phyloP scores from a whole-genome alignment of 2,329 filamentous ascomycete species.

The Penicillium sclerotiorum region DNA sequence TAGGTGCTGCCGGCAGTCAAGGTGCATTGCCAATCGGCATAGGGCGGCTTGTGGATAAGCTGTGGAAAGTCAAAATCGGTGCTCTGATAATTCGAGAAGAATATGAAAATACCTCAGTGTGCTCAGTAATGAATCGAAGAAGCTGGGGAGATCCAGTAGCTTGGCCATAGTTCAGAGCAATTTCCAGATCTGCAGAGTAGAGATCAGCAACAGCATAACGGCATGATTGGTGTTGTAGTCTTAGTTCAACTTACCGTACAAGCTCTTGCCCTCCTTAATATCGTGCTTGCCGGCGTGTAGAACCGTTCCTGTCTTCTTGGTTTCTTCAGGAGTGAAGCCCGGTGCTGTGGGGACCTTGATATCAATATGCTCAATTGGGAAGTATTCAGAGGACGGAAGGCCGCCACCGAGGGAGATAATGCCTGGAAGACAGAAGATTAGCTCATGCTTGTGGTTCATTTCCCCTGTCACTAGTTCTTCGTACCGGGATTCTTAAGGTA shows the following conservation, averaged over 20 bases:
- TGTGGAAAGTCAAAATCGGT: constrained; percentile 25
- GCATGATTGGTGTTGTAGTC: neutral
- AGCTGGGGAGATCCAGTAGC: constrained; percentile 83
- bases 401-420: constrained; percentile 92
- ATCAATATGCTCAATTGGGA: constrained; percentile 80
- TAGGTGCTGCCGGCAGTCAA: constrained; percentile 86
- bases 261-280: constrained; percentile 63
- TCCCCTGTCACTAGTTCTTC: constrained; percentile 2
- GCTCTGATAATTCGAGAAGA: neutral
- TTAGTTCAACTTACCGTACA: constrained; percentile 46
- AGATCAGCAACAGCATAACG: neutral
- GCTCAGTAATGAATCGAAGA: constrained; percentile 88
- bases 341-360: constrained; percentile 72
- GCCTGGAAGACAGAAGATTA: constrained; percentile 38
- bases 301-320: constrained; percentile 60
- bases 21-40: constrained; percentile 84
- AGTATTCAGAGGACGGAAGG: constrained; percentile 84
- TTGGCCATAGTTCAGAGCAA: constrained; percentile 92
- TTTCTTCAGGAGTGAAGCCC: constrained; percentile 71
- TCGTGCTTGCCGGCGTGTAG: constrained; percentile 82
- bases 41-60: constrained; percentile 82
- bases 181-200: constrained; percentile 68
- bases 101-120: constrained; percentile 70
- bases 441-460: neutral
- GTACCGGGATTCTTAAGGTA: constrained; percentile 73